Evolutionary conservation across 1,284 basidiomycete genomes (phyloP).

Genomic region (Fomitopsis palustris): DNA sequence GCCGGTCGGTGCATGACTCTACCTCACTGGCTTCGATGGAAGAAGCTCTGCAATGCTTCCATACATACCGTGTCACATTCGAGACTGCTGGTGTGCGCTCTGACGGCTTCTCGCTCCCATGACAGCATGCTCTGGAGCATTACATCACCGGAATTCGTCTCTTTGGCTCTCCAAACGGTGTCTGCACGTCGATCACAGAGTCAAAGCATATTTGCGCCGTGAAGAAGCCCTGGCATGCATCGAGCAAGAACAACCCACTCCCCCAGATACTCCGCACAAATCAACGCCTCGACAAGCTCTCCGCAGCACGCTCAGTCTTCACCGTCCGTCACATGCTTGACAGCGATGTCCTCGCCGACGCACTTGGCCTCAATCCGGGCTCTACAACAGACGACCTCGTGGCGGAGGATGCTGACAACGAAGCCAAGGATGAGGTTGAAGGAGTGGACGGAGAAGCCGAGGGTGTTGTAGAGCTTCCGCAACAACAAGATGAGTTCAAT

Average conservation of each 20-base stretch:
- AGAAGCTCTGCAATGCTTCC: constrained; percentile 1
- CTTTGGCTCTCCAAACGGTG: constrained; percentile 1
- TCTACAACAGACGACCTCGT: background rate
- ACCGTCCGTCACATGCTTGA: background rate
- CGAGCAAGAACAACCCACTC: no score
- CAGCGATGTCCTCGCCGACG: background rate
- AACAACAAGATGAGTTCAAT: no score
- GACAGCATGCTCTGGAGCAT: constrained; percentile 11
- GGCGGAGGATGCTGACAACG: no score
- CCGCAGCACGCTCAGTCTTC: no score
- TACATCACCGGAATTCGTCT: constrained; percentile 3
- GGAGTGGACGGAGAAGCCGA: no score
- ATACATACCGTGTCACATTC: background rate
- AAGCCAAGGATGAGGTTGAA: no score
- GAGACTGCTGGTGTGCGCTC: background rate
- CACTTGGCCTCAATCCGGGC: background rate
- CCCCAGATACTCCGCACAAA: no score
- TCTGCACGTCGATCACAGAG: constrained; percentile 5
- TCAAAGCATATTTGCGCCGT: constrained; percentile 3
- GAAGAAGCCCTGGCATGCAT: background rate
- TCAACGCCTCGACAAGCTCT: no score
- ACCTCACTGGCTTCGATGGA: constrained; percentile 2
- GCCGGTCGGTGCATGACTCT: background rate
- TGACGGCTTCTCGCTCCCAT: constrained; percentile 6
- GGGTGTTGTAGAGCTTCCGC: no score